Evolutionary conservation across 2,329 filamentous ascomycete species (phyloP).

Genomic region (Metarhizium album): DNA sequence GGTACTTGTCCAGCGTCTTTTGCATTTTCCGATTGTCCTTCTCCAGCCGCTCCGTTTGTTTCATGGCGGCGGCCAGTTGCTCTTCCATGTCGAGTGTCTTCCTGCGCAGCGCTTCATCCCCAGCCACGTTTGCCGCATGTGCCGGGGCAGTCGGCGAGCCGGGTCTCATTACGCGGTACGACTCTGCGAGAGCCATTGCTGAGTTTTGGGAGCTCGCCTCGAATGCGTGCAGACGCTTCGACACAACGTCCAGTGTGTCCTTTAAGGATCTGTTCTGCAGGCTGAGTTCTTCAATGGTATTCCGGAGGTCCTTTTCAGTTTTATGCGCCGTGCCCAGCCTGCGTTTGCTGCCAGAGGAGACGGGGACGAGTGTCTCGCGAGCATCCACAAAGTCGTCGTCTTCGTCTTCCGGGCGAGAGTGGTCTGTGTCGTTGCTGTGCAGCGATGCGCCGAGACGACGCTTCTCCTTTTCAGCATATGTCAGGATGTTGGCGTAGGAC

Average conservation of each 20-base stretch:
- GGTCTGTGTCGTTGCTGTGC: constrained; percentile 37
- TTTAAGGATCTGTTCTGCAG: constrained; percentile 83
- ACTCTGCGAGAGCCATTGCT: constrained; percentile 77
- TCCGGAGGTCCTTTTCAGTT: constrained; percentile 38
- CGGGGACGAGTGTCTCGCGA: constrained; percentile 47
- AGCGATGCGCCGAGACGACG: constrained; percentile 44
- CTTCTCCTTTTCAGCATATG: constrained; percentile 56
- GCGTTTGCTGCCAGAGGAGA: constrained; percentile 31
- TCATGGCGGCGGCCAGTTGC: constrained; percentile 44
- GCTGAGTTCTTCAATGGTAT: constrained; percentile 77
- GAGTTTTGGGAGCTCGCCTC: constrained; percentile 86
- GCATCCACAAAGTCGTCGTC: constrained; percentile 90
- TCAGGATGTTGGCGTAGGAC: constrained; percentile 84
- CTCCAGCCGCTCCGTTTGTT: constrained; percentile 58
- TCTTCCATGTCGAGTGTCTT: constrained; percentile 58
- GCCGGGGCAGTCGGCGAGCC: constrained; percentile 32
- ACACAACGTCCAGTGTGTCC: constrained; percentile 74
- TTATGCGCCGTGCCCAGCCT: constrained; percentile 27
- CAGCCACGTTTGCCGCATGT: constrained; percentile 16
- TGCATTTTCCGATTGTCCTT: constrained; percentile 45
- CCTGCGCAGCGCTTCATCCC: constrained; percentile 28
- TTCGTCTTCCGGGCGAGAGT: constrained; percentile 38
- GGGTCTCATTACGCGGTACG: constrained; percentile 52
- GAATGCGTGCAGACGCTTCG: constrained; percentile 81
- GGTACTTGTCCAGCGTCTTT: constrained; percentile 45